These are phyloP conservation scores for Tarenaya hassleriana DNA, from an alignment of 345 rosid genomes.

Conservation along the genomic window DNA sequence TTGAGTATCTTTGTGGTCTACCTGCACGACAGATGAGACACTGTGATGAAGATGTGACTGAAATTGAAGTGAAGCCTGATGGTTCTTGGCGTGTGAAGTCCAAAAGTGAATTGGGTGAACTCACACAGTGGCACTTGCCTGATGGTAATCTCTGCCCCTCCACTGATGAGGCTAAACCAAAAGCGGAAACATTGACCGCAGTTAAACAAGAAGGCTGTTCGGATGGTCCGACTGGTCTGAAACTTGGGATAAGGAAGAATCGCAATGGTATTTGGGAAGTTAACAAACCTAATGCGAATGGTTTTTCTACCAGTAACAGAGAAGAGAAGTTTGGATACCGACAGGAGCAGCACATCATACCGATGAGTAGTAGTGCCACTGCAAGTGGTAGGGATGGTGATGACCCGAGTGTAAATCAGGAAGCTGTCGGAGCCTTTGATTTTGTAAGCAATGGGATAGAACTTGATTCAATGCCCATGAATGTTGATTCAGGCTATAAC, in stretches of 20 bases:
- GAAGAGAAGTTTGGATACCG: constrained; percentile 43
- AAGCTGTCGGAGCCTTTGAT: constrained; percentile 60
- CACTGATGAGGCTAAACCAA: constrained; percentile 38
- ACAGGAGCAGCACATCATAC: constrained; percentile 48
- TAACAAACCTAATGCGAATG: constrained; percentile 65
- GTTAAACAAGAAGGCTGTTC: constrained; percentile 74
- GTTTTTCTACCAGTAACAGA: constrained; percentile 55
- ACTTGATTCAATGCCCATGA: constrained; percentile 67
- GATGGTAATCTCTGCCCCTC: constrained; percentile 53
- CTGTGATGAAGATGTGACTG: constrained; percentile 82
- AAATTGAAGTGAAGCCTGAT: constrained; percentile 85
- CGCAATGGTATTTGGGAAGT: constrained; percentile 86
- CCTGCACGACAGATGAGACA: constrained; percentile 54
- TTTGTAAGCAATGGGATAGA: constrained; percentile 55
- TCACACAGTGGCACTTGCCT: constrained; percentile 74
- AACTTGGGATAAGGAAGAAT: constrained; percentile 86
- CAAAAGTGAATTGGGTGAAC: constrained; percentile 74
- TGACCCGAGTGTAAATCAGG: constrained; percentile 91
- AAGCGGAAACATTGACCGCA: constrained; percentile 42
- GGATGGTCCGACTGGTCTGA: constrained; percentile 65
- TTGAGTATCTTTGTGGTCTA: constrained; percentile 18
- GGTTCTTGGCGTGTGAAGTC: constrained; percentile 96
- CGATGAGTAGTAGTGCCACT: constrained; percentile 92
- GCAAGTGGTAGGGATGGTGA: constrained; percentile 93
- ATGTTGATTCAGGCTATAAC: constrained; percentile 50